Conservation (phyloP, 2,329 filamentous ascomycete species). For the Alternaria arbusti region DNA sequence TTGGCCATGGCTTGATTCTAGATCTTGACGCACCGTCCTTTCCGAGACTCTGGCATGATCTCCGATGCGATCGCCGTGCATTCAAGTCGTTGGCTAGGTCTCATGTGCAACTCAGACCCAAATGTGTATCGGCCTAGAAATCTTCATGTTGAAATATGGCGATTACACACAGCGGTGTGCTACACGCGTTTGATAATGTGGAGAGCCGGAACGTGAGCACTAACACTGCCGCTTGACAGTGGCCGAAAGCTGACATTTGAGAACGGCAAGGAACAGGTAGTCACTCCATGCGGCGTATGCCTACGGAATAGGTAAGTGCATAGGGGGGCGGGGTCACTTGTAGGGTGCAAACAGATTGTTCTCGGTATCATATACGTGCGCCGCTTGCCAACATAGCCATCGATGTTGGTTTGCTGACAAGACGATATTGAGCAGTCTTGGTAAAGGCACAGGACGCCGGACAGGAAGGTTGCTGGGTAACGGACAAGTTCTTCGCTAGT, state of each 20-base stretch:
- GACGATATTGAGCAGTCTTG: constrained; percentile 10
- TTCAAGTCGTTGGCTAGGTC: background rate
- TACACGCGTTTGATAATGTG: background rate
- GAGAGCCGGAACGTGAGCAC: constrained; percentile 10
- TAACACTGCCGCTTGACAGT: background rate
- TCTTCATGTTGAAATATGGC: background rate
- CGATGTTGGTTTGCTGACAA: constrained; percentile 8
- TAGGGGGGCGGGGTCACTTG: background rate
- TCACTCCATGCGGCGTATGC: background rate
- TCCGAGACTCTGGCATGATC: background rate
- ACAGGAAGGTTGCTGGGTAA: background rate
- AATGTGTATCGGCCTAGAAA: background rate
- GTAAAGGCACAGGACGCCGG: background rate
- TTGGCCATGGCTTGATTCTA: background rate
- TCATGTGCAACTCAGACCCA: background rate
- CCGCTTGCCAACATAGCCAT: background rate
- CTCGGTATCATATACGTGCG: background rate
- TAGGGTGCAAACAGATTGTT: background rate
- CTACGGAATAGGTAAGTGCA: background rate
- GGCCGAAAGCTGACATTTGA: background rate
- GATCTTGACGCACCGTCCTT: constrained; percentile 1
- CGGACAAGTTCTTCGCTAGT: constrained; percentile 5
- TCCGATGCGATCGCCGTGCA: background rate
- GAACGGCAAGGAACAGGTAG: background rate
- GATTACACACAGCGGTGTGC: background rate